Percentiles rank a stretch among this genome's conserved stretches.
Conservation (phyloP, 345 rosid species). For the Firmiana major region DNA sequence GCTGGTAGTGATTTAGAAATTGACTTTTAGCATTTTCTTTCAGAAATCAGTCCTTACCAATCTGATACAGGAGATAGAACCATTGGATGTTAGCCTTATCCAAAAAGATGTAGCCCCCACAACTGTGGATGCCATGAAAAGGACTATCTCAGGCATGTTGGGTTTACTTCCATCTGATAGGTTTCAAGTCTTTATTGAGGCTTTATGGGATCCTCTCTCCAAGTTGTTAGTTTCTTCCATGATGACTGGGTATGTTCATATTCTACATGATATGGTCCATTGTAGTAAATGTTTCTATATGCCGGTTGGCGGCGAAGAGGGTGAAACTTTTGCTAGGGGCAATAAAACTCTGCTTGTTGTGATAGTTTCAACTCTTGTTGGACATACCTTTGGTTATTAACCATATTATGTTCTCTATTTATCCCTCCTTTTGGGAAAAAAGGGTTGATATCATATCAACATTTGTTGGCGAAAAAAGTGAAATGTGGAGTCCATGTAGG, state of each 20-base stretch:
- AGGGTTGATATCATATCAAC: background rate
- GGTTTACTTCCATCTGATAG: conserved; percentile 94
- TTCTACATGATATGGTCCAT: background rate
- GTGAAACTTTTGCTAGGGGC: background rate
- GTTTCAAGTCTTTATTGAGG: conserved; percentile 83
- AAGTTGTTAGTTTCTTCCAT: conserved; percentile 85
- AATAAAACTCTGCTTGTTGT: background rate
- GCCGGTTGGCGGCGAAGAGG: background rate
- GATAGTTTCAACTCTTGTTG: background rate
- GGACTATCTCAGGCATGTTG: conserved; percentile 95
- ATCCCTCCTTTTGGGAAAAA: background rate
- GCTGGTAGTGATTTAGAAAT: background rate
- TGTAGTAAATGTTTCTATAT: background rate
- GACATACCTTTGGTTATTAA: conserved; percentile 2
- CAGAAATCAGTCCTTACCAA: conserved; percentile 63
- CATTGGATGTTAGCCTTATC: conserved; percentile 81
- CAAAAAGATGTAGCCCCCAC: conserved; percentile 84
- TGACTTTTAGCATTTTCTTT: conserved; percentile 19
- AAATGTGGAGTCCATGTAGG: background rate
- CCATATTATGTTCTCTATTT: background rate
- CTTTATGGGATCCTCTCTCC: conserved; percentile 91
- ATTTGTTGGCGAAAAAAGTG: background rate
- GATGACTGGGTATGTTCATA: conserved; percentile 88
- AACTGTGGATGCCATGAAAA: conserved; percentile 92
- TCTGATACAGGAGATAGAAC: conserved; percentile 86